phyloP scores from a whole-genome alignment of 352 stramenopile species.

The Thalassiosira sp. region DNA sequence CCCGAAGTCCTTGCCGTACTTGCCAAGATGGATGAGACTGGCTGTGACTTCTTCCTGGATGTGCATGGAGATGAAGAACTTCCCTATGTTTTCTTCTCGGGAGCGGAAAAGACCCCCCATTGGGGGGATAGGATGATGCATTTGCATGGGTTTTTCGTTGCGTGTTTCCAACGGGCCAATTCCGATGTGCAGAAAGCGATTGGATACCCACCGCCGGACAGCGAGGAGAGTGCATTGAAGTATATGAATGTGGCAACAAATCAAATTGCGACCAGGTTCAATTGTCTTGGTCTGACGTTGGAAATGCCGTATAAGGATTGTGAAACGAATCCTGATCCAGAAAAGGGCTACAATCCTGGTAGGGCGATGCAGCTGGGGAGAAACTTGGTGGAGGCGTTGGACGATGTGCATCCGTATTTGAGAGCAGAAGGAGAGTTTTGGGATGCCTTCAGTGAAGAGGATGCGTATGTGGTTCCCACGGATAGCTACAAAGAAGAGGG shows the following conservation, averaged over 20 bases:
- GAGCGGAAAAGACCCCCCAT: constrained; percentile 71
- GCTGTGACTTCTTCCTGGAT: constrained; percentile 83
- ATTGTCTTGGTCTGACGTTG: constrained; percentile 80
- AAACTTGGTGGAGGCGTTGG: constrained; percentile 66
- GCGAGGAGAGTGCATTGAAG: constrained; percentile 34
- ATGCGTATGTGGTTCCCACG: constrained; percentile 65
- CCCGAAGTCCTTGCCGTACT: constrained; percentile 82
- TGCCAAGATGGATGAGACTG: constrained; percentile 79
- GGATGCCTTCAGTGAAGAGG: constrained; percentile 54
- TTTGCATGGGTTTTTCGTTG: constrained; percentile 80
- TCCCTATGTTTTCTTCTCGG: constrained; percentile 83
- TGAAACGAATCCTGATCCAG: constrained; percentile 72
- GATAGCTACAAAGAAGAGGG: constrained; percentile 53
- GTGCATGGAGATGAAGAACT: constrained; percentile 85
- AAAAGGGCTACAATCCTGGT: constrained; percentile 61
- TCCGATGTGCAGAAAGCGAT: constrained; percentile 79
- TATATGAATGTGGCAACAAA: constrained; percentile 83
- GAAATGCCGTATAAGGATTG: constrained; percentile 86
- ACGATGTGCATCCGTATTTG: constrained; percentile 68
- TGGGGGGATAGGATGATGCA: constrained; percentile 72
- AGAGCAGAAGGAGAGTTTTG: constrained; percentile 70
- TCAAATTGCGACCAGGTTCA: constrained; percentile 77
- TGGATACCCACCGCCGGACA: constrained; percentile 71
- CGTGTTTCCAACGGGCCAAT: constrained; percentile 69
- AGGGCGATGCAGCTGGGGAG: constrained; percentile 62